phyloP scores from a whole-genome alignment of 83 land plant species.

The Diphasiastrum complanatum region DNA sequence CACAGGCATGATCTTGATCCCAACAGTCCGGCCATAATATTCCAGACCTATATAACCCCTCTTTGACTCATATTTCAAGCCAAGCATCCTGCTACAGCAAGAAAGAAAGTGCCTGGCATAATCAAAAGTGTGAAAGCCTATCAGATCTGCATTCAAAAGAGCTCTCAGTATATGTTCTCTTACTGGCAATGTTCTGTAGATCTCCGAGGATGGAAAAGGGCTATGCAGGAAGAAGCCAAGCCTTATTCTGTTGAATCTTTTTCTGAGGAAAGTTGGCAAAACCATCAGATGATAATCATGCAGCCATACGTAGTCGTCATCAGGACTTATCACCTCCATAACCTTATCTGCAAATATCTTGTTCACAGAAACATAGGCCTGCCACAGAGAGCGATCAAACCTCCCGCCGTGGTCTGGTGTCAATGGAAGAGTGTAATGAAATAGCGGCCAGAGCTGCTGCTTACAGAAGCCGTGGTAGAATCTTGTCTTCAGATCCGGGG shows the following conservation, averaged over 20 bases:
- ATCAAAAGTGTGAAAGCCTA: slow-evolving; percentile 7
- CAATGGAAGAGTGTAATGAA: slow-evolving; percentile 29
- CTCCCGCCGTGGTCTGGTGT: slow-evolving; percentile 21
- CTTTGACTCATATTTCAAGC: not conserved
- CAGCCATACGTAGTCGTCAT: too few relatives aligned
- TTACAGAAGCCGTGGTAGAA: slow-evolving; percentile 31
- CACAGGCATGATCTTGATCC: slow-evolving; percentile 10
- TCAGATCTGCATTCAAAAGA: too few relatives aligned
- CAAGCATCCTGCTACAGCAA: too few relatives aligned
- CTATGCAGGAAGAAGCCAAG: slow-evolving; percentile 14
- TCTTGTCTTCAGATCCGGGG: slow-evolving; percentile 17
- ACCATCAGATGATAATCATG: slow-evolving; percentile 26
- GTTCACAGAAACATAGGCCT: slow-evolving; percentile 29
- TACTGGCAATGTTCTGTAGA: slow-evolving; percentile 12
- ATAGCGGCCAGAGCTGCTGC: slow-evolving; percentile 32
- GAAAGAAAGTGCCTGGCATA: too few relatives aligned
- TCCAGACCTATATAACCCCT: slow-evolving; percentile 4
- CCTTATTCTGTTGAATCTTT: slow-evolving; percentile 11
- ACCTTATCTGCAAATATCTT: slow-evolving; percentile 21
- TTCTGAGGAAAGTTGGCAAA: slow-evolving; percentile 17
- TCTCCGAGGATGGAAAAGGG: slow-evolving; percentile 17
- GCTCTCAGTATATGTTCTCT: slow-evolving; percentile 8
- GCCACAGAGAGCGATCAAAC: slow-evolving; percentile 28
- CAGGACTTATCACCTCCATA: slow-evolving; percentile 22
- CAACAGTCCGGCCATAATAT: slow-evolving; percentile 5